A percentile compares a stretch with the other conserved stretches of the same genome.
Conservation (phyloP, 495 filamentous ascomycete genomes). For the Wilcoxina mikolae region DNA sequence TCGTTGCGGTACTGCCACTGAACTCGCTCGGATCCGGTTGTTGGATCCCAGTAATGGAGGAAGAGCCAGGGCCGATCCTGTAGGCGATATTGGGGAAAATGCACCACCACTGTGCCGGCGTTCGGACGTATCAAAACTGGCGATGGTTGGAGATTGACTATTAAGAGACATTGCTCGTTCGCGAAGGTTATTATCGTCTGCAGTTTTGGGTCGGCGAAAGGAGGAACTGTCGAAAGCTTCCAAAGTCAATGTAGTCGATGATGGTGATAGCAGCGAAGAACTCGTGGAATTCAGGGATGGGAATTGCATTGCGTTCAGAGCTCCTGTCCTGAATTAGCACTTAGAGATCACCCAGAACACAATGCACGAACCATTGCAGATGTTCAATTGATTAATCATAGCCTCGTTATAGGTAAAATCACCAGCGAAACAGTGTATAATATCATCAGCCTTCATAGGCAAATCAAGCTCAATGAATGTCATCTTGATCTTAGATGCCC, state of each 20-base stretch:
- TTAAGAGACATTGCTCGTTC: conserved; percentile 26
- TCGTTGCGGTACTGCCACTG: conserved; percentile 17
- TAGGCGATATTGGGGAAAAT: conserved; percentile 37
- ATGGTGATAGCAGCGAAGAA: not conserved
- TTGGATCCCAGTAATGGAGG: conserved; percentile 27
- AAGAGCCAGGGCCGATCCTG: conserved; percentile 36
- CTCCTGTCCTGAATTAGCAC: conserved; percentile 2
- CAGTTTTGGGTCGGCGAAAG: not conserved
- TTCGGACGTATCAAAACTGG: conserved; percentile 11
- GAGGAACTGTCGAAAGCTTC: not conserved
- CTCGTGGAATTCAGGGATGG: not conserved
- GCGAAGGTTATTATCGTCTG: not conserved
- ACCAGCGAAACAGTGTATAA: conserved; percentile 53
- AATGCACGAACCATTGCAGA: conserved; percentile 29
- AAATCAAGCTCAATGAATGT: conserved; percentile 51
- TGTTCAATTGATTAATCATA: conserved; percentile 35
- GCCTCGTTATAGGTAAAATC: conserved; percentile 53
- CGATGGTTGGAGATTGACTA: conserved; percentile 15
- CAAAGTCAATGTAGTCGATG: not conserved
- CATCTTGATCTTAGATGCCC: conserved; percentile 63
- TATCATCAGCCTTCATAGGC: conserved; percentile 48
- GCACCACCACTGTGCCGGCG: conserved; percentile 44
- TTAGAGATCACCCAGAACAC: not conserved
- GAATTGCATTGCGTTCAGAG: conserved; percentile 6
- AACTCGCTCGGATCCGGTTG: conserved; percentile 17